Conservation (phyloP, 345 rosid genomes). For the Bruguiera gymnorhiza region DNA sequence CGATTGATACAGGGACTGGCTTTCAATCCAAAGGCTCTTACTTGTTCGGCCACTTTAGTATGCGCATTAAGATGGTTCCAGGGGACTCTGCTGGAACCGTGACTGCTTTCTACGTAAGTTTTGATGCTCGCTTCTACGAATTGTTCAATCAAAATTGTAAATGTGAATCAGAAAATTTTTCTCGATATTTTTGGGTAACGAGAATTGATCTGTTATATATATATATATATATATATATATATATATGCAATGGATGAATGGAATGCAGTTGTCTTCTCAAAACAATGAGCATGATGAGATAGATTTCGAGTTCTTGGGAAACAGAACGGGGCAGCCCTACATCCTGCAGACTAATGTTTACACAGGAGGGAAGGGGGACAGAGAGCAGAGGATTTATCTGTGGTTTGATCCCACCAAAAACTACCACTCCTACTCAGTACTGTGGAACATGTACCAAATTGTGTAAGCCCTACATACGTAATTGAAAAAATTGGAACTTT, state of each 20-base stretch:
- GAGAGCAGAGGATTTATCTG: slow-evolving; percentile 23
- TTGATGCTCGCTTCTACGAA: not conserved
- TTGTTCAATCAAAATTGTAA: not conserved
- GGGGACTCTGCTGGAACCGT: slow-evolving; percentile 16
- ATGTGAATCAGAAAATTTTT: not conserved
- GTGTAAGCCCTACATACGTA: slow-evolving; percentile 7
- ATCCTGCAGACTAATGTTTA: not conserved
- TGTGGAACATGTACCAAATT: slow-evolving; percentile 17
- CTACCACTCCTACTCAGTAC: slow-evolving; percentile 19
- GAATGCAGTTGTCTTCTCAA: slow-evolving; percentile 9
- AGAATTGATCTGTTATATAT: too few relatives aligned
- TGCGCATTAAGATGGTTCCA: slow-evolving; percentile 14
- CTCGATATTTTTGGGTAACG: not conserved
- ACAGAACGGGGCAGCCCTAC: slow-evolving; percentile 3
- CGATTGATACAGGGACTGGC: not conserved
- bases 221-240: not conserved
- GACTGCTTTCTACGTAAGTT: not conserved
- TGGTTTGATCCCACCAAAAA: slow-evolving; percentile 31
- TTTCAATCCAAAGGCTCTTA: slow-evolving; percentile 6
- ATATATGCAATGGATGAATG: not conserved
- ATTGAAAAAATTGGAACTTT: too few relatives aligned
- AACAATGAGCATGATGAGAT: slow-evolving; percentile 14
- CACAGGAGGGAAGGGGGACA: slow-evolving; percentile 11
- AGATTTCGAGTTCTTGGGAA: slow-evolving; percentile 24
- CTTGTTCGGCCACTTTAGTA: slow-evolving; percentile 16